Conservation (phyloP, 345 rosid genomes). For the Viola odorata region DNA sequence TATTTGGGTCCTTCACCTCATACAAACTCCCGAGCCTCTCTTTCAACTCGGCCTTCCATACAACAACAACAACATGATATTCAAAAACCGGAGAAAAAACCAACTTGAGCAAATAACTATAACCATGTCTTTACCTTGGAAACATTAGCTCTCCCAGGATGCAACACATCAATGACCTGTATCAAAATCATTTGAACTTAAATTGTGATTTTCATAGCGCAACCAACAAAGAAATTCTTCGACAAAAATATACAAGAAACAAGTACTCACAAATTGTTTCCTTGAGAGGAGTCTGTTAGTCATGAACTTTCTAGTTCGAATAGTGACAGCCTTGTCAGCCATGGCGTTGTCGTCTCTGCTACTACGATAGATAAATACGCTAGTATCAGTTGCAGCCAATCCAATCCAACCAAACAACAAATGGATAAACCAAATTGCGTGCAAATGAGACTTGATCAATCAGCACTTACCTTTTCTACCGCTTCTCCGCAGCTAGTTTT, state of each 20-base stretch:
- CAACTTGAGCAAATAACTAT: not conserved
- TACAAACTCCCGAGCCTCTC: conserved; percentile 80
- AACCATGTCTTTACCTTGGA: conserved; percentile 52
- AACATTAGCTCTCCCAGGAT: conserved; percentile 92
- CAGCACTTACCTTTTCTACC: too few relatives aligned
- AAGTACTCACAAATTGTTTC: conserved; percentile 81
- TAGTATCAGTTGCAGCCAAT: too few relatives aligned
- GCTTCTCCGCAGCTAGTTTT: too few relatives aligned
- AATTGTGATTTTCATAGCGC: not conserved
- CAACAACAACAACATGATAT: not conserved
- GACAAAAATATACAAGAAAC: not conserved
- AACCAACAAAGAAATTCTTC: not conserved
- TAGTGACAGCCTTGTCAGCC: conserved; percentile 93
- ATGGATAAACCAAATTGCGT: too few relatives aligned
- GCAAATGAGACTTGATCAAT: too few relatives aligned
- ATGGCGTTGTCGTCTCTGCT: conserved; percentile 19
- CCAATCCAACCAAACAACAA: too few relatives aligned
- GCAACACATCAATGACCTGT: conserved; percentile 92
- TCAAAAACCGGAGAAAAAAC: not conserved
- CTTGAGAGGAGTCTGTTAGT: conserved; percentile 97
- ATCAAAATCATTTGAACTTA: not conserved
- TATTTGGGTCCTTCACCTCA: conserved; percentile 81
- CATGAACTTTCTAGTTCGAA: conserved; percentile 90
- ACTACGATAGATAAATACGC: too few relatives aligned
- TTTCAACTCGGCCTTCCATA: conserved; percentile 66